Conservation (phyloP, 2,329 filamentous ascomycete genomes). For the Ceratocystis lukuohia region DNA sequence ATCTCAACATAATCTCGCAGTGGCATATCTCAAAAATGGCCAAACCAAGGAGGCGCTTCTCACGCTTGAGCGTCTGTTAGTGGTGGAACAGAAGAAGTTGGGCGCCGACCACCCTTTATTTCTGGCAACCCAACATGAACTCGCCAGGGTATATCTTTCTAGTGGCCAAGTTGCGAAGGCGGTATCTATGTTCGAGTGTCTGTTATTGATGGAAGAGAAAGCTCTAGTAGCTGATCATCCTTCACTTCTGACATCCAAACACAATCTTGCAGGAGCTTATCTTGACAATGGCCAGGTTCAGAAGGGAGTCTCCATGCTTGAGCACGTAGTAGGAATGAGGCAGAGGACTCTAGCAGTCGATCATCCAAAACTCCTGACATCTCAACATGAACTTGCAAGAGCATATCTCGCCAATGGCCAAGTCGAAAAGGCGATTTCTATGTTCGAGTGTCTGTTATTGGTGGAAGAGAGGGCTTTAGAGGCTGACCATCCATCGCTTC, state of each 20-base stretch:
- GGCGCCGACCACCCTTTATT: not conserved
- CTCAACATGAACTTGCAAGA: not conserved
- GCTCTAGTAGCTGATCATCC: too few species aligned
- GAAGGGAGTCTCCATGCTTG: not conserved
- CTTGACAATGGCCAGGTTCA: not conserved
- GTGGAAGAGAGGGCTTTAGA: not conserved
- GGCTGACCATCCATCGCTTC: not conserved
- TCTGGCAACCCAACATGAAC: not conserved
- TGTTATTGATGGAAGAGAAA: too few species aligned
- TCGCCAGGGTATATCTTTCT: not conserved
- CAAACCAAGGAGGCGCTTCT: not conserved
- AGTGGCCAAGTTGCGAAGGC: not conserved
- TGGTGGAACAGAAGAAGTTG: not conserved
- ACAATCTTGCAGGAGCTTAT: too few species aligned
- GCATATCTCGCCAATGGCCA: not conserved
- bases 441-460: not conserved
- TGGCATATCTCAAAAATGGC: not conserved
- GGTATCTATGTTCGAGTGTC: too few species aligned
- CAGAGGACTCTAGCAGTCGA: not conserved
- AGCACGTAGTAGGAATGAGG: not conserved
- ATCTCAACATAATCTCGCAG: not conserved
- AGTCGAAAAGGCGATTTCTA: not conserved
- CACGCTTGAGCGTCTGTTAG: not conserved
- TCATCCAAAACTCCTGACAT: not conserved
- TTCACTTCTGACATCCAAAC: too few species aligned